Conservation (phyloP, 352 stramenopile genomes). For the Phytophthora idaei region DNA sequence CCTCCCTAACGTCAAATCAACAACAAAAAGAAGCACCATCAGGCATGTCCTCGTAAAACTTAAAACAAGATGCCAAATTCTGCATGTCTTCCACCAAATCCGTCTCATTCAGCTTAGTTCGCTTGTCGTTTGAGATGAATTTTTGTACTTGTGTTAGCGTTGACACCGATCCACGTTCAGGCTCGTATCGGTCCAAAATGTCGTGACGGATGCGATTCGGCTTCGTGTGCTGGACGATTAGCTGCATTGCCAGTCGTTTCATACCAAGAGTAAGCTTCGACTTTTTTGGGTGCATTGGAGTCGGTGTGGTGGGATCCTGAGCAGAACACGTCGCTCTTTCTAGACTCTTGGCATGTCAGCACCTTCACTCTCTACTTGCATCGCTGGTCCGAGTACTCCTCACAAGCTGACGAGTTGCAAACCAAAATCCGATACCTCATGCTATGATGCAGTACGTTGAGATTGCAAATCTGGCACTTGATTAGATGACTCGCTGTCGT, state of each 20-base stretch:
- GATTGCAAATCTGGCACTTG: not conserved
- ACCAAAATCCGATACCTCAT: not conserved
- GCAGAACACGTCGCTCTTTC: not conserved
- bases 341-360: not conserved
- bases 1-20: not conserved
- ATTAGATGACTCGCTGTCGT: not conserved
- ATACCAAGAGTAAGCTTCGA: not conserved
- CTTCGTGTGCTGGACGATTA: slow-evolving; percentile 2
- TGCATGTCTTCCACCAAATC: slow-evolving; percentile 11
- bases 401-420: not conserved
- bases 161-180: not conserved
- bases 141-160: not conserved
- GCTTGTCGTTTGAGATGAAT: slow-evolving; percentile 3
- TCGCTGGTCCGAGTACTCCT: not conserved
- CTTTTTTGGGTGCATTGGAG: not conserved
- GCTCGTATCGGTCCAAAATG: slow-evolving; percentile 7
- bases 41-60: not conserved
- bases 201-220: slow-evolving; percentile 6
- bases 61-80: not conserved
- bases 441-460: not conserved
- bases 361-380: not conserved
- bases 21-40: not conserved
- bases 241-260: not conserved
- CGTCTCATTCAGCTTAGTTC: not conserved
- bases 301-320: not conserved